Base-by-base conservation (phyloP, 1,139 yeast genomes). In the Lodderomyces theae region DNA sequence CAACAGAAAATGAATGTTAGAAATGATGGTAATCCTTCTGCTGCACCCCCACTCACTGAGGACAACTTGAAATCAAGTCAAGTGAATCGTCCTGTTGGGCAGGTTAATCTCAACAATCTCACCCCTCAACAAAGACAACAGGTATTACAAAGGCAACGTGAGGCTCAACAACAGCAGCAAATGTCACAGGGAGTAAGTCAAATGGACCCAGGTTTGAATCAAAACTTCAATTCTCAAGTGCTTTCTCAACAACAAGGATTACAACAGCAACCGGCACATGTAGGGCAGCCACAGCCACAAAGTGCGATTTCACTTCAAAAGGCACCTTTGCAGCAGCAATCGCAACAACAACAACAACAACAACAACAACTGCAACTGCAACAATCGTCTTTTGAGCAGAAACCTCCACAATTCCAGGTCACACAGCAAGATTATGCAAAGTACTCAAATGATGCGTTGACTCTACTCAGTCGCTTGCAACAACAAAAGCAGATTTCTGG, bases 341-440 rank as follows among this genome's bases (percentile, higher is more conserved):
- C 44, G 37, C 54, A 45, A 37, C 41, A 41, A 18, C 61, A 50
- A 23, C 46, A 42, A 28, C 51, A 45, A 39, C 45, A n/a, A 37
- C 46, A 18, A 21, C 42, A 28, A n/a, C 42, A 25, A 10, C 42
- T 42, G 13, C 48, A 44, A 22, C 53, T 49, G 37, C 50, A 33
- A 33, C 48, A 39, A 38, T 33, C 36, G 12, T 53, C 43, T 29
- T 44, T 23, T 31, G 30, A 21, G 13, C 51, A 42, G 25, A 44
- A 62, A 41, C 68, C 66, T 0, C 75, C 76, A 3, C 62, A 61
- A 42, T 60, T 69, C 42, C 65, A 58, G 40, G 63, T 72, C 37
- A 66, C 75, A 4, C 66, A 64, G 18, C 74, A 71, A 39, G 77
- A 72, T 45, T 60, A 67, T 38, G 55, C 61, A 46, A 68, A 67